Percentiles rank a stretch among this genome's conserved stretches.
Conservation (phyloP, 2,329 filamentous ascomycete genomes). For the Epichloe festucae region DNA sequence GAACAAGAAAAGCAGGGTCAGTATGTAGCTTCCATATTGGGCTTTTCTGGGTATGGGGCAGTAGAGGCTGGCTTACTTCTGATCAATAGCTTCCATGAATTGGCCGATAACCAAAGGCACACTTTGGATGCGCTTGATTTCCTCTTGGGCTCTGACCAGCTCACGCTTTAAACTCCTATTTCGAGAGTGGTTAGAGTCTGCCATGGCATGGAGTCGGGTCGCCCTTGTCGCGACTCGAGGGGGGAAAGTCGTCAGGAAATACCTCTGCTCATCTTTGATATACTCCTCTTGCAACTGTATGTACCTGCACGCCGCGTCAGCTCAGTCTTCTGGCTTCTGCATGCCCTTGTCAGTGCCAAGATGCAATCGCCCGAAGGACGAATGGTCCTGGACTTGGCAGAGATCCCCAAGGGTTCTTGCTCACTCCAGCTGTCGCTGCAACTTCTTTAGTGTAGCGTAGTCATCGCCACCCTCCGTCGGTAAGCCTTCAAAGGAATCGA, state of each 20-base stretch:
- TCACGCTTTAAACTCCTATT: slow-evolving; percentile 86
- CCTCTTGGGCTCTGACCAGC: slow-evolving; percentile 91
- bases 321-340: slow-evolving; percentile 6
- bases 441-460: slow-evolving; percentile 90
- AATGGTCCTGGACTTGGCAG: background rate
- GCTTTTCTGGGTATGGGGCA: background rate
- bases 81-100: slow-evolving; percentile 99
- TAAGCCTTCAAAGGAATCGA: slow-evolving; percentile 79
- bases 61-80: slow-evolving; percentile 56
- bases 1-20: background rate
- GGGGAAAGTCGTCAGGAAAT: slow-evolving; percentile 9
- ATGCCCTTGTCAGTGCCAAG: background rate
- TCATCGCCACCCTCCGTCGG: slow-evolving; percentile 75
- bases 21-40: background rate
- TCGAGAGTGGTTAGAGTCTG: background rate
- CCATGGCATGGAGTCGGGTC: background rate
- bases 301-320: slow-evolving; percentile 41
- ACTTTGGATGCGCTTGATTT: slow-evolving; percentile 99
- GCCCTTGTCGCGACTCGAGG: background rate
- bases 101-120: slow-evolving; percentile 96
- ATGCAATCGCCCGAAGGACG: background rate
- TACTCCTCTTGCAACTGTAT: slow-evolving; percentile 99
- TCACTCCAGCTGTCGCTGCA: slow-evolving; percentile 91
- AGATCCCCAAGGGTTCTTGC: slow-evolving; percentile 13
- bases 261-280: slow-evolving; percentile 99